Evolutionary conservation across 2,329 filamentous ascomycete species (phyloP).

Genomic region (Aurifilum marmelostoma): DNA sequence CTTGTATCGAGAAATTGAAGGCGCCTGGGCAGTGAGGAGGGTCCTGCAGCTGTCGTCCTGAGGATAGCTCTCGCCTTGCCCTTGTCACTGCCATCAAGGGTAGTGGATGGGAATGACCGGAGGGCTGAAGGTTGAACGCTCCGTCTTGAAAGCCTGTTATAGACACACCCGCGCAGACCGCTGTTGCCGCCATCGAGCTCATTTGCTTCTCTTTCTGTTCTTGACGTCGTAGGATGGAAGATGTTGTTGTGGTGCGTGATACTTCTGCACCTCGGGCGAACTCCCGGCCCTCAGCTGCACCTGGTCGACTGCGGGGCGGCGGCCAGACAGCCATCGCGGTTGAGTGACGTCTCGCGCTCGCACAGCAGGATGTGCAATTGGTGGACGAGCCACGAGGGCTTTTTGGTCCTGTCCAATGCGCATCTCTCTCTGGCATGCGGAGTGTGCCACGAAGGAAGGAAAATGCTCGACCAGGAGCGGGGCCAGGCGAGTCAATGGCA

Average conservation of each 20-base stretch:
- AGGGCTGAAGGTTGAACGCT: background rate
- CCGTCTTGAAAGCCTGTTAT: constrained; percentile 12
- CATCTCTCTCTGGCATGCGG: constrained; percentile 1
- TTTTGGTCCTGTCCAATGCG: constrained; percentile 1
- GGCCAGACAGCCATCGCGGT: constrained; percentile 6
- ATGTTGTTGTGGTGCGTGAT: background rate
- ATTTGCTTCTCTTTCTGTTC: background rate
- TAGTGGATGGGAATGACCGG: constrained; percentile 7
- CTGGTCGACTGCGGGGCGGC: constrained; percentile 20
- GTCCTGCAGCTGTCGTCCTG: background rate
- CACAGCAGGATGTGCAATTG: constrained; percentile 11
- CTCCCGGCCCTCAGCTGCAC: constrained; percentile 16
- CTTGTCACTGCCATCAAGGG: constrained; percentile 1
- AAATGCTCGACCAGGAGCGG: background rate
- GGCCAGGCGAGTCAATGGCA: constrained; percentile 22
- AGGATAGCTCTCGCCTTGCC: constrained; percentile 1
- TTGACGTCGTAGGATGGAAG: background rate
- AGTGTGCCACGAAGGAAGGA: background rate
- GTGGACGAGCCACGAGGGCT: background rate
- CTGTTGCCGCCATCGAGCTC: constrained; percentile 17
- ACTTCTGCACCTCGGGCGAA: background rate
- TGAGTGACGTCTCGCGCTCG: constrained; percentile 11
- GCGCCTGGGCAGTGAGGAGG: background rate
- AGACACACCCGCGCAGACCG: constrained; percentile 22
- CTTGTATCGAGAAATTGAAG: background rate